Conservation (phyloP, 305 asterid genomes). For the Withania somnifera region DNA sequence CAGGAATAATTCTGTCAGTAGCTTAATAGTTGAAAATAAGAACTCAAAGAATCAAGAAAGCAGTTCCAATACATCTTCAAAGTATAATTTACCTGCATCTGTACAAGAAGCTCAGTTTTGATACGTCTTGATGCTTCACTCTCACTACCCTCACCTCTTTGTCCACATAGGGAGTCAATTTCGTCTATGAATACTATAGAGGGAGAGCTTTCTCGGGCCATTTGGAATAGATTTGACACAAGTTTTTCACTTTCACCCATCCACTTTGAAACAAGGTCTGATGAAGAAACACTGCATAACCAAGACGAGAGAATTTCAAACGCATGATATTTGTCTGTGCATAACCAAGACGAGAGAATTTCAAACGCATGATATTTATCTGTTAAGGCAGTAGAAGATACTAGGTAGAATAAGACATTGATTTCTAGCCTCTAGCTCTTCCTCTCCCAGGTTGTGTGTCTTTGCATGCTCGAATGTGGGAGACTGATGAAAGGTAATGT, state of each 20-base stretch:
- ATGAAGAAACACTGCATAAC: conserved; percentile 70
- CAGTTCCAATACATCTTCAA: neutral
- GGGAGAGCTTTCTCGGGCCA: conserved; percentile 98
- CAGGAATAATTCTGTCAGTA: neutral
- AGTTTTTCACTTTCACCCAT: conserved; percentile 99
- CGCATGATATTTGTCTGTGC: conserved; percentile 12
- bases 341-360: neutral
- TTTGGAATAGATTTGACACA: conserved; percentile 90
- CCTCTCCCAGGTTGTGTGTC: neutral
- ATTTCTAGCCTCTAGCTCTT: neutral
- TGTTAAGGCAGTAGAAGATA: neutral
- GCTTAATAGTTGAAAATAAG: neutral
- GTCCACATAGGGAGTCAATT: conserved; percentile 89
- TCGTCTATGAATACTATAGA: conserved; percentile 85
- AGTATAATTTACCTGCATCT: conserved; percentile 76
- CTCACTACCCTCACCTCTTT: conserved; percentile 96
- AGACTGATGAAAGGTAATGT: neutral
- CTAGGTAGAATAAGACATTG: neutral
- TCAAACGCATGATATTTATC: neutral
- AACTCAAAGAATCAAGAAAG: neutral
- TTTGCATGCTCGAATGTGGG: neutral
- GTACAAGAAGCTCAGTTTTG: conserved; percentile 91
- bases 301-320: neutral
- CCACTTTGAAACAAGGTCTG: conserved; percentile 99
- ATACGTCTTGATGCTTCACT: conserved; percentile 97